Percentiles rank a stretch among this genome's conserved stretches.
Evolutionary conservation across 2,329 filamentous ascomycete species (phyloP).

Genomic region (Parafenestella ontariensis): DNA sequence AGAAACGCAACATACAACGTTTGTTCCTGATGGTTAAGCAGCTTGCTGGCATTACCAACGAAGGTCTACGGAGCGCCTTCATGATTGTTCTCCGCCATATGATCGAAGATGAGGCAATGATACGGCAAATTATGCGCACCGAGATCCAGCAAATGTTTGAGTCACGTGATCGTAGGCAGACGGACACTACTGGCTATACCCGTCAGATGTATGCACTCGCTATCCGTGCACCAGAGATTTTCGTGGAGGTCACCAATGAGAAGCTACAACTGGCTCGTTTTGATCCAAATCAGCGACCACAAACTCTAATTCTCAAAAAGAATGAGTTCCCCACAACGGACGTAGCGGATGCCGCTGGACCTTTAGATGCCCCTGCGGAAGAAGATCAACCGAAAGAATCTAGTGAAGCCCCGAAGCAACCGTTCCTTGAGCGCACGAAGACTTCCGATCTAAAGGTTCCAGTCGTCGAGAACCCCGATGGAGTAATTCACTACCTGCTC

Average conservation of each 20-base stretch:
- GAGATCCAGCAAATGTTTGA: conserved; percentile 85
- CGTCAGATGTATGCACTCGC: conserved; percentile 80
- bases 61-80: conserved; percentile 76
- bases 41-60: conserved; percentile 78
- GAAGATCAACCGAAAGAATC: conserved; percentile 45
- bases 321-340: conserved; percentile 44
- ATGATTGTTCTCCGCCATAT: conserved; percentile 91
- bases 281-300: conserved; percentile 61
- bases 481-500: conserved; percentile 92
- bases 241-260: conserved; percentile 87
- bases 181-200: conserved; percentile 76
- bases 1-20: conserved; percentile 87
- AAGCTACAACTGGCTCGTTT: conserved; percentile 76
- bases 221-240: conserved; percentile 81
- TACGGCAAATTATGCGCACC: conserved; percentile 89
- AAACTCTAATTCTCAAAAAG: conserved; percentile 61
- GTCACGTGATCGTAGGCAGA: conserved; percentile 53
- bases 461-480: conserved; percentile 89
- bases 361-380: conserved; percentile 40
- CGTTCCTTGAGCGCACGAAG: conserved; percentile 71
- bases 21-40: conserved; percentile 97
- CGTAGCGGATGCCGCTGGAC: conserved; percentile 16
- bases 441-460: conserved; percentile 77
- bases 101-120: conserved; percentile 88
- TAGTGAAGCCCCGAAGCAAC: conserved; percentile 37